Evolutionary conservation across 2,329 filamentous ascomycete species (phyloP), one percentile per base, ranked within the genome.

Genomic region (Phymatotrichopsis omnivora): DNA sequence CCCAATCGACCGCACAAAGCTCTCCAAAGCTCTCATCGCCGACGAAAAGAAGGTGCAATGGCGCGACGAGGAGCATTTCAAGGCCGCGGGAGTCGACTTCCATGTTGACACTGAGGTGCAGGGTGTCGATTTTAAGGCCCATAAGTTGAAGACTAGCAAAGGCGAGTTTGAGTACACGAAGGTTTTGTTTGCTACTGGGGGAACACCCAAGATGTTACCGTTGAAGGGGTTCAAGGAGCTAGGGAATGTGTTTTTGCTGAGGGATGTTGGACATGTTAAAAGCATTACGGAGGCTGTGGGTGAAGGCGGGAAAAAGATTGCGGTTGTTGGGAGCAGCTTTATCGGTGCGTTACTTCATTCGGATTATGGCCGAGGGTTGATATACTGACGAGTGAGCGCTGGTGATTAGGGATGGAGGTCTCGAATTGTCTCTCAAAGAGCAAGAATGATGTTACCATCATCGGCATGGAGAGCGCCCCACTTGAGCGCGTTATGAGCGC

Each of bases 1-100:
- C 25, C 87, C 87, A 24, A 87, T 96, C 58, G 91, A 98, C 67
- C 78, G 91, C 16, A 85, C 91, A 8, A 96, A 96, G 70, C 73
- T 98, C 31, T 95, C 87, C 60, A 98, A 98, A 66, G 85, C 89
- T 0, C 71, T 98, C 10, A 74, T 95, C 52, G 76, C 83, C 5
- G 89, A 98, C 61, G 64, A 77, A 1, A 72, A 73, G 33, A 94
- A 93, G 66, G 67, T 94, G 32, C 77, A 81, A 31, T 82, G 79
- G 72, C 75, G 91, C 51, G 74, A 83, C 42, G 72, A 77, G 53
- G 76, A 79, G 25, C 95, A 83, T 74, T 96, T 84, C 64, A 78
- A 78, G 46, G 66, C 66, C 7, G 75, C 69, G 12, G 69, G 67
- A 12, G 68, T 82, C 8, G 67, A 74, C n/a, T 66, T 75, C 54